phyloP scores from a whole-genome alignment of 306 rosid species.

The Citrullus colocynthis region DNA sequence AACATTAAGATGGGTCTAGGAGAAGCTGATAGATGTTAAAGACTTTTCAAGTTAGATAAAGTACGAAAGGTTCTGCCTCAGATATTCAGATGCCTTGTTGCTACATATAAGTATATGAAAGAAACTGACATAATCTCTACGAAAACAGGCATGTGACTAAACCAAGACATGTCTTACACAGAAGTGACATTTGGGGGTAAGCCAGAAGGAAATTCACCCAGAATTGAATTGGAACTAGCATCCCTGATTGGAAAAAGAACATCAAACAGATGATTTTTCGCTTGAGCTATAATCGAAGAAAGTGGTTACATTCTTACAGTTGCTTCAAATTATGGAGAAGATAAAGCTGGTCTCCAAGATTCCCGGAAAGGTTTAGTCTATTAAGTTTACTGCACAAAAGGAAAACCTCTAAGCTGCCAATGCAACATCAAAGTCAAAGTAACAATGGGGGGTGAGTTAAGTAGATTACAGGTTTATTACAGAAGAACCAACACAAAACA shows the following conservation, averaged over 20 bases:
- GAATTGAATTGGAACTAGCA: conserved; percentile 54
- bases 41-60: conserved; percentile 39
- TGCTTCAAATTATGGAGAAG: conserved; percentile 57
- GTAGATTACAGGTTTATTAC: conserved; percentile 58
- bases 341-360: conserved; percentile 47
- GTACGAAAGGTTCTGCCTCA: conserved; percentile 50
- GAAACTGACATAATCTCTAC: too few relatives aligned
- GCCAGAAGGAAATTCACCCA: conserved; percentile 57
- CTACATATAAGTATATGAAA: too few relatives aligned
- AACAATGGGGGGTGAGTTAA: neutral
- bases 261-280: neutral
- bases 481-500: conserved; percentile 62
- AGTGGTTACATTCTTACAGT: conserved; percentile 34
- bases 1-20: conserved; percentile 1
- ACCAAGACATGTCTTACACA: conserved; percentile 38
- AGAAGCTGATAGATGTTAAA: conserved; percentile 52
- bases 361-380: conserved; percentile 65
- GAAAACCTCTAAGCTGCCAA: neutral
- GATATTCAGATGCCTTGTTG: conserved; percentile 36
- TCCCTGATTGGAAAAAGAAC: conserved; percentile 35
- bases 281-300: neutral
- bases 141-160: conserved; percentile 2
- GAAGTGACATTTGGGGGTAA: conserved; percentile 77
- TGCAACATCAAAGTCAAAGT: neutral
- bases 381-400: conserved; percentile 41